Conservation (phyloP, 1,139 yeast genomes). For the Saccharomyces pastorianus region DNA sequence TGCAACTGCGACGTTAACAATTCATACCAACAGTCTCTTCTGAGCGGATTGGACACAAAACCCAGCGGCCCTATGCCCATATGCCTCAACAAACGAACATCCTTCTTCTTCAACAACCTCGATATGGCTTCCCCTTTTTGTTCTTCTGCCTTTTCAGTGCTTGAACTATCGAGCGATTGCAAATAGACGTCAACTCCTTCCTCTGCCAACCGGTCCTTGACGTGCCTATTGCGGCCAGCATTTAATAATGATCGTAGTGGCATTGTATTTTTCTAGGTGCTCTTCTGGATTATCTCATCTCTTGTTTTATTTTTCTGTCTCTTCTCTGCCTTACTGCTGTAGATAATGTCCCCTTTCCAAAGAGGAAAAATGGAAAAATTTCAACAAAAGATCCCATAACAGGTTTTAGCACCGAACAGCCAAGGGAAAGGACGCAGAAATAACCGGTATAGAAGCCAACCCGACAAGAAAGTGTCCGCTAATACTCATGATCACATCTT, state of each 20-base stretch:
- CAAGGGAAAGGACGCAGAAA: background rate
- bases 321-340: background rate
- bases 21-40: constrained; percentile 20
- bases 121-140: background rate
- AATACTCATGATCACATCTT: background rate
- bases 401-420: background rate
- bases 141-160: background rate
- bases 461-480: background rate
- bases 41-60: constrained; percentile 16
- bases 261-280: background rate
- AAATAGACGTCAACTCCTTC: background rate
- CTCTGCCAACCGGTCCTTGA: background rate
- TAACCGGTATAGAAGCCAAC: background rate
- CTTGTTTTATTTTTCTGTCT: background rate
- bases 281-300: background rate
- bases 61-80: constrained; percentile 24
- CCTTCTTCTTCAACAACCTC: constrained; percentile 7
- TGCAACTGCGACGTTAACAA: constrained; percentile 15
- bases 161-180: background rate
- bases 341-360: background rate
- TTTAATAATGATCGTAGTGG: background rate
- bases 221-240: background rate
- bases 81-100: constrained; percentile 7
- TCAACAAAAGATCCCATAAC: background rate
- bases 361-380: background rate